Evolutionary conservation across 2,329 filamentous ascomycete species (phyloP), one percentile per base, ranked within the genome.

Genomic region (Chalaropsis thielavioides): DNA sequence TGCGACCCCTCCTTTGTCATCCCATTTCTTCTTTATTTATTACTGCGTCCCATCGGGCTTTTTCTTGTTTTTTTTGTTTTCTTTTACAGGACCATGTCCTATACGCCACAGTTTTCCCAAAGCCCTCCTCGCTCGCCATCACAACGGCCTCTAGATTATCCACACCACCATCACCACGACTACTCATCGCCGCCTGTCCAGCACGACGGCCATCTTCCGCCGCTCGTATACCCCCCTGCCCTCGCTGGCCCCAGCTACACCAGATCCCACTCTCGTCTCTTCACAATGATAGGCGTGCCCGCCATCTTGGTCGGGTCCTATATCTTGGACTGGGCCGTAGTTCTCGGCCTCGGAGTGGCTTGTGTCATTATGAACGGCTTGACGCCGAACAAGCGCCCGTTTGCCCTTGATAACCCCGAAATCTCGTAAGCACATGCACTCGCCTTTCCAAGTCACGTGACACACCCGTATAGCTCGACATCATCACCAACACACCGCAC

Each of bases 301-400:
- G 60, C 66, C 17, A 70, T 72, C 27, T 70, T 78, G 51, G 68
- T 88, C 59, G 71, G 83, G n/a, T 88, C 86, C 24, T 92, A 92
- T 72, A 74, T 87, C 62, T 75, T 89, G 66, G 89, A 92, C 75
- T 92, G 89, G 89, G 73, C 89, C 22, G 75, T 88, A 60, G 82
- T 89, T 68, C 74, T 88, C 58, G 77, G 73, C 60, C 80, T 84
- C 41, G 83, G 79, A 31, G 80, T 77, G 17, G 76, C 85, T 31
- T 85, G 81, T 64, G 81, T 75, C 62, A 79, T 78, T n/a, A 80
- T 89, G 70, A 81, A 81, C 63, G 77, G 74, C 61, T 76, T 86
- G 63, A 76, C 79, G 19, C 87, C 88, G 2, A 87, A 84, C 71
- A 83, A 84, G 70, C 80, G 85, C 49, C 84, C 86, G 0, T 92